Conservation (phyloP, 2,329 filamentous ascomycete genomes). For the Aspergillus sp. region DNA sequence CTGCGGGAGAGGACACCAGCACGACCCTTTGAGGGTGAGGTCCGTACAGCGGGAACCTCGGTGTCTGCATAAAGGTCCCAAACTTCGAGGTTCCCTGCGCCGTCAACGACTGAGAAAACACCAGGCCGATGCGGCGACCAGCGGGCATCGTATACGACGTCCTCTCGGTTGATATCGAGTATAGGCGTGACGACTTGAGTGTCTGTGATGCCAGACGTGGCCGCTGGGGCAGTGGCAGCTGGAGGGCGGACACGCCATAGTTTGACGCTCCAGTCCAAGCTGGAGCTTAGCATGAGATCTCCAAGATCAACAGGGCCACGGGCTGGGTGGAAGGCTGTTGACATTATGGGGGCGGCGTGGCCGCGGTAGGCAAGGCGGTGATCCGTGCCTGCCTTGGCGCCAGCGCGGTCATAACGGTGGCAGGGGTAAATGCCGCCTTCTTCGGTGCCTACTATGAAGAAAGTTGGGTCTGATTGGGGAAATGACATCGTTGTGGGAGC, state of each 20-base stretch:
- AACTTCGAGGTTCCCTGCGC: constrained; percentile 85
- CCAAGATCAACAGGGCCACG: constrained; percentile 91
- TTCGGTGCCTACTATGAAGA: constrained; percentile 95
- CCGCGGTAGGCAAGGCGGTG: constrained; percentile 83
- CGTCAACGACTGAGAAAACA: constrained; percentile 92
- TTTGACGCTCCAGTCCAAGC: constrained; percentile 95
- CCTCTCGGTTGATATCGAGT: constrained; percentile 88
- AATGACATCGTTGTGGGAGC: constrained; percentile 94
- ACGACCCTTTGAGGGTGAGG: constrained; percentile 65
- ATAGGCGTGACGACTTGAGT: constrained; percentile 67
- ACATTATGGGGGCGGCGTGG: constrained; percentile 93
- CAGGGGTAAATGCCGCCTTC: constrained; percentile 96
- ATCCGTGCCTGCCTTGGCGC: constrained; percentile 94
- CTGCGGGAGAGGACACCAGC: constrained; percentile 75
- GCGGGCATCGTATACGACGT: constrained; percentile 91
- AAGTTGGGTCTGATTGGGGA: constrained; percentile 91
- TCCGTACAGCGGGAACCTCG: constrained; percentile 83
- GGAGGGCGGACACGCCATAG: constrained; percentile 81
- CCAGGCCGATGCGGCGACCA: constrained; percentile 95
- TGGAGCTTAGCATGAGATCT: constrained; percentile 88
- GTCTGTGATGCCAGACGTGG: constrained; percentile 36
- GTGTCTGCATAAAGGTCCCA: constrained; percentile 94
- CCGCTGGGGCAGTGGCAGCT: constrained; percentile 39
- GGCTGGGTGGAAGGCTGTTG: constrained; percentile 90
- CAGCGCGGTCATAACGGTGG: constrained; percentile 94